Evolutionary conservation across 345 rosid species (phyloP).

Genomic region (Euphorbia pulcherrima): DNA sequence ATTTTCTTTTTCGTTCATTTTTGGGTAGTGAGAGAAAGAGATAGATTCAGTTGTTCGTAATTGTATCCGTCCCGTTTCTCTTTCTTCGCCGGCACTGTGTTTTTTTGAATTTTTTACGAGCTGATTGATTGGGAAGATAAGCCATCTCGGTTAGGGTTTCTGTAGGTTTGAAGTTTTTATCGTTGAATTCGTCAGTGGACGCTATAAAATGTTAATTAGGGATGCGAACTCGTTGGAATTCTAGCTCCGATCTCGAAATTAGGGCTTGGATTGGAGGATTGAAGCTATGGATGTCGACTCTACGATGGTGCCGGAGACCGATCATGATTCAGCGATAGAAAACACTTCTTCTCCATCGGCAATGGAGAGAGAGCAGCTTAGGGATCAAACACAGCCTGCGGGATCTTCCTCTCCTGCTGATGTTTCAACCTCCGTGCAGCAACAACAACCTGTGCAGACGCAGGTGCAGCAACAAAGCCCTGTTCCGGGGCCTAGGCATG

Average conservation of each 20-base stretch:
- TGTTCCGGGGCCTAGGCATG: slow-evolving; percentile 79
- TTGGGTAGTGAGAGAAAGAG: background rate
- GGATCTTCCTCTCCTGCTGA: slow-evolving; percentile 32
- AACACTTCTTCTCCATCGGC: slow-evolving; percentile 25
- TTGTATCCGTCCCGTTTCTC: slow-evolving; percentile 30
- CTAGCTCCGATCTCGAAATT: slow-evolving; percentile 48
- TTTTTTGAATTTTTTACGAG: slow-evolving; percentile 2
- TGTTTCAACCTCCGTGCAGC: slow-evolving; percentile 25
- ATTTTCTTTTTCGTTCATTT: too few relatives aligned
- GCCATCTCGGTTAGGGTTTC: slow-evolving; percentile 51
- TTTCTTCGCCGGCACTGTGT: slow-evolving; percentile 24
- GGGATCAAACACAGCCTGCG: slow-evolving; percentile 35
- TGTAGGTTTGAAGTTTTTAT: background rate
- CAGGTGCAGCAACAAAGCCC: slow-evolving; percentile 35
- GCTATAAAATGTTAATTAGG: slow-evolving; percentile 40
- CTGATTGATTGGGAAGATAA: slow-evolving; percentile 14
- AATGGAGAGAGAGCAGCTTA: slow-evolving; percentile 55
- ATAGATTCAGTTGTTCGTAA: slow-evolving; percentile 19
- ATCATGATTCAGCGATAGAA: slow-evolving; percentile 48
- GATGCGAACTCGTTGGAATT: slow-evolving; percentile 39
- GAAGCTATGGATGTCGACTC: slow-evolving; percentile 71
- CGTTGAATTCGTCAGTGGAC: slow-evolving; percentile 10
- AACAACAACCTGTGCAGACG: slow-evolving; percentile 16
- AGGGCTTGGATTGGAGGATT: slow-evolving; percentile 25
- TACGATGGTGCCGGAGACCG: slow-evolving; percentile 59